Conservation (phyloP, 169 alveolate genomes). For the Babesia ovis region DNA sequence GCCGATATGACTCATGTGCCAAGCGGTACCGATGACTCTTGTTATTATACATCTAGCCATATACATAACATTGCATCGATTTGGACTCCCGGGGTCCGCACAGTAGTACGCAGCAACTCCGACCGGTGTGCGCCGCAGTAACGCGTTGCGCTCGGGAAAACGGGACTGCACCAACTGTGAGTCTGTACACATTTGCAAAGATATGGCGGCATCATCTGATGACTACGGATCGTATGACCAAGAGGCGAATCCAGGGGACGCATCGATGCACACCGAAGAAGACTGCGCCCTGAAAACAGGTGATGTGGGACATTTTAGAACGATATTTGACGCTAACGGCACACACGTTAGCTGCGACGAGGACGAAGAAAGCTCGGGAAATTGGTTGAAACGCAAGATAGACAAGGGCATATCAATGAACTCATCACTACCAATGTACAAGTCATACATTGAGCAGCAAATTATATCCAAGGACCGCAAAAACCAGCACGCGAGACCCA, state of each 20-base stretch:
- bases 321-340: slow-evolving; percentile 14
- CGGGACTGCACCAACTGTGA: not conserved
- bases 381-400: slow-evolving; percentile 16
- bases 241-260: not conserved
- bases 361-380: not conserved
- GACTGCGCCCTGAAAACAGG: not conserved
- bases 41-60: not conserved
- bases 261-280: slow-evolving; percentile 5
- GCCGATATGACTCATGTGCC: not conserved
- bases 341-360: not conserved
- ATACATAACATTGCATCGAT: too few relatives aligned
- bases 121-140: not conserved
- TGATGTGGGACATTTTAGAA: not conserved
- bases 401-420: slow-evolving; percentile 6
- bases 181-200: not conserved
- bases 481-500: not conserved
- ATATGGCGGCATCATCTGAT: not conserved
- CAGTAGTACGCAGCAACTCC: not conserved
- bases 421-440: slow-evolving; percentile 24
- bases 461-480: not conserved
- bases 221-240: not conserved
- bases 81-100: too few relatives aligned
- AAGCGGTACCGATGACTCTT: not conserved
- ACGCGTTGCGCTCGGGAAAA: not conserved
- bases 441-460: slow-evolving; percentile 2